Conservation (phyloP, 352 stramenopile genomes). For the Pythium grandisporangium region DNA sequence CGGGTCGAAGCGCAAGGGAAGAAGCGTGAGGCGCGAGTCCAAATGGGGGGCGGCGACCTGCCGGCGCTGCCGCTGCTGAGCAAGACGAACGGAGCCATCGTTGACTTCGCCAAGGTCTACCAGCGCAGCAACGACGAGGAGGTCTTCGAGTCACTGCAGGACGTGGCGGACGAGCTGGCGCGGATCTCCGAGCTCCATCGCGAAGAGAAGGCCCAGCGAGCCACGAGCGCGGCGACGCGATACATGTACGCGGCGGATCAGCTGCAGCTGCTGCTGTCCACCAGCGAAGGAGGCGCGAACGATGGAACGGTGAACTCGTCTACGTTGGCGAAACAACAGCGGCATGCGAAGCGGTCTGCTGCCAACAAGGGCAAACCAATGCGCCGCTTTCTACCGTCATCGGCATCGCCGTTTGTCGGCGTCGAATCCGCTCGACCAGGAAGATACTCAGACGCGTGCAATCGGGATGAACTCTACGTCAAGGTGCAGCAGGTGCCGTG, state of each 20-base stretch:
- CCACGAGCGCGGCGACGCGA: constrained; percentile 8
- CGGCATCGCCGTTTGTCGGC: constrained; percentile 44
- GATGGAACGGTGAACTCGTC: constrained; percentile 34
- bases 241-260: constrained; percentile 46
- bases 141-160: constrained; percentile 31
- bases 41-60: background rate
- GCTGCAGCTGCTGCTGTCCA: constrained; percentile 50
- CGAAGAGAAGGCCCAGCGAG: constrained; percentile 14
- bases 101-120: constrained; percentile 66
- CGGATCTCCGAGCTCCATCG: constrained; percentile 21
- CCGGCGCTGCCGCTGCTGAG: constrained; percentile 13
- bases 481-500: constrained; percentile 76
- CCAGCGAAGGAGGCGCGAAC: constrained; percentile 27
- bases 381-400: constrained; percentile 50
- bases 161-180: constrained; percentile 51
- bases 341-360: constrained; percentile 2
- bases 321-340: constrained; percentile 18
- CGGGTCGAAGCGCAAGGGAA: no score
- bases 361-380: constrained; percentile 67
- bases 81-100: constrained; percentile 14
- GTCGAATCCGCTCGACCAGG: constrained; percentile 6
- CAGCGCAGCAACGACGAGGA: constrained; percentile 46
- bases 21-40: no score
- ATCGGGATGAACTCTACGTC: constrained; percentile 58
- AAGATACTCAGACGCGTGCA: constrained; percentile 8